Percentiles rank a stretch among this genome's conserved stretches.
phyloP scores from a whole-genome alignment of 2,329 filamentous ascomycete species.

The Fusarium sororula region DNA sequence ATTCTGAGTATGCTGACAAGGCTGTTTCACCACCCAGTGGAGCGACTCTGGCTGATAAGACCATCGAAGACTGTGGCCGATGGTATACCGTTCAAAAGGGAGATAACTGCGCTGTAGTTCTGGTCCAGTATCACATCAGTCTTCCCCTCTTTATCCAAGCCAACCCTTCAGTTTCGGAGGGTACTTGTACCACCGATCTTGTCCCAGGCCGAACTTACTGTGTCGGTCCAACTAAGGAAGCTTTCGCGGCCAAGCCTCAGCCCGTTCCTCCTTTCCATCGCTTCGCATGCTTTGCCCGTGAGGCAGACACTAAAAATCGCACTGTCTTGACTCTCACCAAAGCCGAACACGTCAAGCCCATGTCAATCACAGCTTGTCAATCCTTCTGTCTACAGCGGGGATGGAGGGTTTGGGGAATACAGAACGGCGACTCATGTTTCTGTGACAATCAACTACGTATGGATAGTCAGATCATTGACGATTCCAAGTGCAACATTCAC shows the following conservation, averaged over 20 bases:
- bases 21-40: not conserved
- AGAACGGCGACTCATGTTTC: not conserved
- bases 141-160: not conserved
- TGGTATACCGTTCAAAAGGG: not conserved
- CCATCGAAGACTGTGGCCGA: not conserved
- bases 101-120: not conserved
- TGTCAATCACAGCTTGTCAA: not conserved
- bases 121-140: not conserved
- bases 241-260: too few species aligned
- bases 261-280: not conserved
- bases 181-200: not conserved
- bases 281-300: not conserved
- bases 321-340: not conserved
- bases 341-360: not conserved
- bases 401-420: not conserved
- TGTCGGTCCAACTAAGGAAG: not conserved
- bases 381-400: not conserved
- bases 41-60: not conserved
- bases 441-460: not conserved
- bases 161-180: not conserved
- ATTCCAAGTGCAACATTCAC: not conserved
- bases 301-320: not conserved
- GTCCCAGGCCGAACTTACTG: not conserved
- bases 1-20: not conserved
- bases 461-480: not conserved